These are phyloP conservation scores for Salix koriyanagi DNA, from an alignment of 345 rosid genomes.

Conservation along the genomic window DNA sequence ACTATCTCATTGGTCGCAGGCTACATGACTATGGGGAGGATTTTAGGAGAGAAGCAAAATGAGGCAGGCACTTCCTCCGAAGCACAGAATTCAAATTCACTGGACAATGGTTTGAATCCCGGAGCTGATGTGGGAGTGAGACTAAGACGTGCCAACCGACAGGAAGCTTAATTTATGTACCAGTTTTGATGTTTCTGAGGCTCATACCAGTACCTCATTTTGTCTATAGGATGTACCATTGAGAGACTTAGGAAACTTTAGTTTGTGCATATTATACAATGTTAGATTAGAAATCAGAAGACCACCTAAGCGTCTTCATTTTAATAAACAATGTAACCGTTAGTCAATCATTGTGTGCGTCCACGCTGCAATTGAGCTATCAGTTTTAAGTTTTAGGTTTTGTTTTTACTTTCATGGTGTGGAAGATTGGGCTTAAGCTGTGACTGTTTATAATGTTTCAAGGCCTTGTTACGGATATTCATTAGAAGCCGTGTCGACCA, in stretches of 20 bases:
- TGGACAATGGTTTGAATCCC: conserved; percentile 31
- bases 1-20: conserved; percentile 86
- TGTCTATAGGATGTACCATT: conserved; percentile 4
- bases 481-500: not conserved
- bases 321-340: not conserved
- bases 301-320: not conserved
- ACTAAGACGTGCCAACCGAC: conserved; percentile 45
- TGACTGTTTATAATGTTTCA: not conserved
- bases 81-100: conserved; percentile 11
- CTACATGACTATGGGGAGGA: conserved; percentile 90
- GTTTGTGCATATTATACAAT: conserved; percentile 15
- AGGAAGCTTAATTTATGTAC: conserved; percentile 20
- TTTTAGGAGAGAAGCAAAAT: conserved; percentile 26
- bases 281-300: conserved; percentile 1
- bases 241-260: not conserved
- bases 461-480: too few species aligned
- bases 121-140: conserved; percentile 62
- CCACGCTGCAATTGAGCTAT: too few species aligned
- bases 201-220: not conserved
- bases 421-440: not conserved
- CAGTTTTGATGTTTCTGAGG: not conserved
- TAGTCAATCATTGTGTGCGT: too few species aligned
- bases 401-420: too few species aligned
- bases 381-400: too few species aligned
- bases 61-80: conserved; percentile 28